Evolutionary conservation across 2,329 filamentous ascomycete species (phyloP).

Genomic region (Alternaria viburni): DNA sequence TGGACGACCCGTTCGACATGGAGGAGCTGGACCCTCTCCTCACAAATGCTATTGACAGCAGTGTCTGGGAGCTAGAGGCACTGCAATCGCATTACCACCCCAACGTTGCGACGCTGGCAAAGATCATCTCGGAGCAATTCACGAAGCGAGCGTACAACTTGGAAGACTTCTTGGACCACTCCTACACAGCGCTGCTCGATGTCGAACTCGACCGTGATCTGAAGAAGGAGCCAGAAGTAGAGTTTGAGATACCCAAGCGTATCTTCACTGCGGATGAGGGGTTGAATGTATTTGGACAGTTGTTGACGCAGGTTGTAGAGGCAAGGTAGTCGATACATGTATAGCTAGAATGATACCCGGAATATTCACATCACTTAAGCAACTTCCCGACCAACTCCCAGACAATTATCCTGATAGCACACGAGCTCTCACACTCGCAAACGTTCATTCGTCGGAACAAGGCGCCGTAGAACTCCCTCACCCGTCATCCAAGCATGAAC

Average conservation of each 20-base stretch:
- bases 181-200: slow-evolving; percentile 85
- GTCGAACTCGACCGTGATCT: slow-evolving; percentile 82
- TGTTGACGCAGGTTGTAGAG: slow-evolving; percentile 42
- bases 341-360: slow-evolving; percentile 9
- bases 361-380: neutral
- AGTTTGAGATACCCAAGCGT: slow-evolving; percentile 90
- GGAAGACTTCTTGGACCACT: slow-evolving; percentile 97
- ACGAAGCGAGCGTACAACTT: slow-evolving; percentile 93
- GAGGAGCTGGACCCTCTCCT: slow-evolving; percentile 81
- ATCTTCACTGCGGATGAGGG: slow-evolving; percentile 65
- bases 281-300: slow-evolving; percentile 36
- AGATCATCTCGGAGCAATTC: slow-evolving; percentile 95
- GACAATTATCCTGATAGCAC: neutral
- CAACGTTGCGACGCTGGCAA: slow-evolving; percentile 91
- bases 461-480: neutral
- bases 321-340: slow-evolving; percentile 19
- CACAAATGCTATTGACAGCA: slow-evolving; percentile 87
- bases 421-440: neutral
- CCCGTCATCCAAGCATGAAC: neutral
- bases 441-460: neutral
- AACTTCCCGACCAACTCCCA: neutral
- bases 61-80: slow-evolving; percentile 92
- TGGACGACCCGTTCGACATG: slow-evolving; percentile 78
- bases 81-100: slow-evolving; percentile 94
- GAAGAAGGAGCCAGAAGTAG: slow-evolving; percentile 85